These are phyloP conservation scores for Setaria italica DNA, from an alignment of 202 grass and related monocot genomes.

Conservation along the genomic window DNA sequence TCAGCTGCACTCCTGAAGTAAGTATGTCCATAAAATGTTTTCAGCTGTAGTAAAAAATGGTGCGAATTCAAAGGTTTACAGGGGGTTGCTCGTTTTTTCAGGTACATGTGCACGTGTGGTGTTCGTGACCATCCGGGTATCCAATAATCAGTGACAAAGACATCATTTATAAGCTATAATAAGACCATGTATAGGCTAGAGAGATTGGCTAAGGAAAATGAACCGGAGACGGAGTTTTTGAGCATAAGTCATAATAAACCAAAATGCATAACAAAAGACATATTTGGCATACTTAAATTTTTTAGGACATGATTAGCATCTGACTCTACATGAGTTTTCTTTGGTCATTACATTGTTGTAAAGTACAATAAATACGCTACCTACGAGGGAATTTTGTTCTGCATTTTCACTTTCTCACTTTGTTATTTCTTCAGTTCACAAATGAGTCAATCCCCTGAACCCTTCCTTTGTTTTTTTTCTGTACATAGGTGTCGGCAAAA, in stretches of 20 bases:
- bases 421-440: slow-evolving; percentile 31
- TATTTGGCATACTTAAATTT: background rate
- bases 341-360: slow-evolving; percentile 13
- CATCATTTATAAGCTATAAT: background rate
- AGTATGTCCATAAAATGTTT: background rate
- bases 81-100: background rate
- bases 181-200: background rate
- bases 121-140: background rate
- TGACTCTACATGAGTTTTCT: background rate
- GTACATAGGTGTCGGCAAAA: slow-evolving; percentile 47
- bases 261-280: background rate
- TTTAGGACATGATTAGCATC: background rate
- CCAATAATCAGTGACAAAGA: background rate
- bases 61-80: background rate
- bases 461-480: background rate
- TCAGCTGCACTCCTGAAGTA: background rate
- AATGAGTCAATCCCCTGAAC: background rate
- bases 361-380: background rate
- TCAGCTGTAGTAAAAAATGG: background rate
- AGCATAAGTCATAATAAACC: background rate
- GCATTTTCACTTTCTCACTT: background rate
- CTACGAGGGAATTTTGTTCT: background rate
- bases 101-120: background rate
- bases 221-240: background rate
- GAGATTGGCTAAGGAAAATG: background rate